Conservation (phyloP, 1,284 basidiomycete genomes). For the Puccinia novopanici region DNA sequence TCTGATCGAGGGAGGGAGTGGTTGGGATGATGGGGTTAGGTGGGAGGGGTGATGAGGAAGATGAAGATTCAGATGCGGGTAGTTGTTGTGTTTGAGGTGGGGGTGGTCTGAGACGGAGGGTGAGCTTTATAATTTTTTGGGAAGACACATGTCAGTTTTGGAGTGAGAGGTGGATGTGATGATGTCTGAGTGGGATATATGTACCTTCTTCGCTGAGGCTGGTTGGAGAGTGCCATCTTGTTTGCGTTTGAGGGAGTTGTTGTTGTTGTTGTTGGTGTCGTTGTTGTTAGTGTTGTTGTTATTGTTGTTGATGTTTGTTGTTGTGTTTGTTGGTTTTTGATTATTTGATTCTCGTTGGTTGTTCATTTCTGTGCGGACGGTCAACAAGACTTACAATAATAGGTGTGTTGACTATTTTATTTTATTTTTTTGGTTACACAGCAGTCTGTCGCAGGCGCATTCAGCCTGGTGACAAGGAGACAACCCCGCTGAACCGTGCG, state of each 20-base stretch:
- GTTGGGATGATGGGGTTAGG: background rate
- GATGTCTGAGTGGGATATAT: background rate
- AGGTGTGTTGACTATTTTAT: background rate
- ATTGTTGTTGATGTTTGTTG: background rate
- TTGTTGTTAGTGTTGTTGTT: background rate
- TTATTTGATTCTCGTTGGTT: too few species aligned
- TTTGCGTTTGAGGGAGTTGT: slow-evolving; percentile 5
- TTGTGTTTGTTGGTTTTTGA: background rate
- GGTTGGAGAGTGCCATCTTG: background rate
- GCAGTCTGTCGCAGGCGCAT: background rate
- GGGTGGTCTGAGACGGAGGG: slow-evolving; percentile 18
- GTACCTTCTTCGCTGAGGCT: background rate
- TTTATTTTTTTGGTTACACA: background rate
- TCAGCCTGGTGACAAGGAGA: background rate
- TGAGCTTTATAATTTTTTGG: background rate
- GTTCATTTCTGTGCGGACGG: too few species aligned
- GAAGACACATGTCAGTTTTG: background rate
- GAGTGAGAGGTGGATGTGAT: slow-evolving; percentile 5
- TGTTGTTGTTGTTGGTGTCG: background rate
- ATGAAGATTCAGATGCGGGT: background rate
- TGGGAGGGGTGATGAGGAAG: background rate
- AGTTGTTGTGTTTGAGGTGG: background rate
- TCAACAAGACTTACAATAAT: background rate
- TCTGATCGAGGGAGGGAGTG: background rate
- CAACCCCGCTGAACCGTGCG: background rate